These are phyloP conservation scores for Aspergillus sergii DNA, from an alignment of 2,329 filamentous ascomycete species.

Conservation along the genomic window DNA sequence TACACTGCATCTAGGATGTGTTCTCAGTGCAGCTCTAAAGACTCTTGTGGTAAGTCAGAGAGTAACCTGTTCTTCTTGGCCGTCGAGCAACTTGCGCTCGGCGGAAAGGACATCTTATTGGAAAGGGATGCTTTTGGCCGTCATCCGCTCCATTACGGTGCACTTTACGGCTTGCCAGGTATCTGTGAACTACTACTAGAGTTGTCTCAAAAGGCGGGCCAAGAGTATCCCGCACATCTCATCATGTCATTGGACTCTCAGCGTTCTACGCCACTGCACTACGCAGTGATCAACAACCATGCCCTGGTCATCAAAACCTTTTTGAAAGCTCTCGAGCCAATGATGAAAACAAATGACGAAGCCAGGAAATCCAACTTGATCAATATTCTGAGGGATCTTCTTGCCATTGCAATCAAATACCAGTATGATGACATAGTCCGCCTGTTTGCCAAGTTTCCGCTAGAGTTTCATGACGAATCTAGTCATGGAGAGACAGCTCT, in stretches of 20 bases:
- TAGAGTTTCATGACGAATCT: neutral
- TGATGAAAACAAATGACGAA: neutral
- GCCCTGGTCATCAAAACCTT: neutral
- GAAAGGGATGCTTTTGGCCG: slow-evolving; percentile 7
- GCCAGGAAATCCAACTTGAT: neutral
- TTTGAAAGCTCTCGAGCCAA: neutral
- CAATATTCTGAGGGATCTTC: neutral
- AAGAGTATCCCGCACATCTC: neutral
- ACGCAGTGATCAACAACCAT: slow-evolving; percentile 14
- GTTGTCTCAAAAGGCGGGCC: neutral
- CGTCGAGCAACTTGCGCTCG: slow-evolving; percentile 2
- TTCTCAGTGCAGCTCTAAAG: neutral
- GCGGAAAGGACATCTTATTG: neutral
- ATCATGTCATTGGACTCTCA: slow-evolving; percentile 11
- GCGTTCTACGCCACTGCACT: slow-evolving; percentile 12
- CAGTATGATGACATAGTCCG: slow-evolving; percentile 10
- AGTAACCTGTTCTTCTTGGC: neutral
- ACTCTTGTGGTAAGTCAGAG: neutral
- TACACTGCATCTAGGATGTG: neutral
- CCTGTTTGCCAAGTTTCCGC: neutral
- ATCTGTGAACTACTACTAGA: slow-evolving; percentile 6
- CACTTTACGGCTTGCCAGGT: slow-evolving; percentile 1
- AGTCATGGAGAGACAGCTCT: slow-evolving; percentile 2
- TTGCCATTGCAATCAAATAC: slow-evolving; percentile 11
- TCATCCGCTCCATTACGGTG: slow-evolving; percentile 13